phyloP scores from a whole-genome alignment of 768 basidiomycete species.

The Calvatia gigantea region DNA sequence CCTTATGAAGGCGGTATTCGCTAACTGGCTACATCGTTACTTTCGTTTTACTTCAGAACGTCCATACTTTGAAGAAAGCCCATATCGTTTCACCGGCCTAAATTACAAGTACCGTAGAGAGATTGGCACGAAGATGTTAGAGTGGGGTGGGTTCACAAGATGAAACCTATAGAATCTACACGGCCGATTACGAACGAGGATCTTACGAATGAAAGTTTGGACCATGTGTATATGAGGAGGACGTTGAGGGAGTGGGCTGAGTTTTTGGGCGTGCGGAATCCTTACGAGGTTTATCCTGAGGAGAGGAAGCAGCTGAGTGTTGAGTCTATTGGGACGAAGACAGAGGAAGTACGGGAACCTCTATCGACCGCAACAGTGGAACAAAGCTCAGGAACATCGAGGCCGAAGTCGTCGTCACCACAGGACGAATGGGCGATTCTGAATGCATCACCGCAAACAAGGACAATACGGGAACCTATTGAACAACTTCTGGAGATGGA shows the following conservation, averaged over 20 bases:
- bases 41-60: neutral
- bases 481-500: neutral
- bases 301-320: neutral
- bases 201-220: conserved; percentile 21
- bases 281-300: conserved; percentile 21
- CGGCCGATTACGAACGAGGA: conserved; percentile 20
- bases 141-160: conserved; percentile 36
- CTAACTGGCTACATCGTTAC: neutral
- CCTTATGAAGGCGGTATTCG: neutral
- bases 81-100: neutral
- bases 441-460: neutral
- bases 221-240: conserved; percentile 27
- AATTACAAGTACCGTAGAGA: conserved; percentile 13
- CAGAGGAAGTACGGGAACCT: neutral
- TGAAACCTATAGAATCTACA: conserved; percentile 25
- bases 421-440: neutral
- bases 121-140: conserved; percentile 21
- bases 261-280: conserved; percentile 18
- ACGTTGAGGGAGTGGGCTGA: conserved; percentile 23
- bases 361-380: neutral
- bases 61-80: conserved; percentile 5
- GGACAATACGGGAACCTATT: neutral
- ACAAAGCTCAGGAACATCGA: no score
- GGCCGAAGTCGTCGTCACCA: neutral
- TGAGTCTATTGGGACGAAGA: no score